These are phyloP conservation scores for Diaporthe ampelina DNA, from an alignment of 2,329 filamentous ascomycete species.

Conservation along the genomic window DNA sequence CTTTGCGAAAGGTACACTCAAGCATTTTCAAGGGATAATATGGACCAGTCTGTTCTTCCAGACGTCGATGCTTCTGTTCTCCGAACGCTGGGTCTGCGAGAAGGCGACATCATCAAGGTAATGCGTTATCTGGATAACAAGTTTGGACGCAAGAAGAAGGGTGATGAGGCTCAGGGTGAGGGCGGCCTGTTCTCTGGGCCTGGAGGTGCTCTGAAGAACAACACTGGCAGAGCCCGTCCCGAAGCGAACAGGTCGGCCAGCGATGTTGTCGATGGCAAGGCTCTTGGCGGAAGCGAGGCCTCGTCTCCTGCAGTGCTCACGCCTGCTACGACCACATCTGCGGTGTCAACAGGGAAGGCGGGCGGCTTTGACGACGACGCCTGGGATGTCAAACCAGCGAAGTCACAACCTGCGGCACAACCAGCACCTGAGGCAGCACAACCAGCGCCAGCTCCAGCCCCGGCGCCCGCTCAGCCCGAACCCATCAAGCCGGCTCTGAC, in stretches of 20 bases:
- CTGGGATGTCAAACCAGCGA: slow-evolving; percentile 93
- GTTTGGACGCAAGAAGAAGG: slow-evolving; percentile 76
- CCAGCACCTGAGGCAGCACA: slow-evolving; percentile 49
- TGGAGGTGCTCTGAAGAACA: slow-evolving; percentile 91
- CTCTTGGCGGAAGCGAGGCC: slow-evolving; percentile 73
- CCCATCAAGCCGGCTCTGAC: slow-evolving; percentile 68
- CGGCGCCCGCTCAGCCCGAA: slow-evolving; percentile 52
- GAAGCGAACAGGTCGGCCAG: slow-evolving; percentile 88
- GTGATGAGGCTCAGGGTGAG: slow-evolving; percentile 60
- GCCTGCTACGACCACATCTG: slow-evolving; percentile 43
- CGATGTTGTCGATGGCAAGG: slow-evolving; percentile 89
- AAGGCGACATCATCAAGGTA: slow-evolving; percentile 96
- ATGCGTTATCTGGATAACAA: slow-evolving; percentile 90
- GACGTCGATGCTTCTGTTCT: slow-evolving; percentile 89
- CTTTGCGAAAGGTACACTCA: slow-evolving; percentile 95
- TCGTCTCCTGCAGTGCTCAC: slow-evolving; percentile 49
- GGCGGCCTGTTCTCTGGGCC: slow-evolving; percentile 91
- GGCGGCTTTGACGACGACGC: slow-evolving; percentile 94
- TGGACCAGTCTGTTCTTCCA: slow-evolving; percentile 93
- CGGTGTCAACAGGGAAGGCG: slow-evolving; percentile 44
- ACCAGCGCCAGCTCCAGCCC: slow-evolving; percentile 54
- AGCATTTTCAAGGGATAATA: slow-evolving; percentile 90
- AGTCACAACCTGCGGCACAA: slow-evolving; percentile 57
- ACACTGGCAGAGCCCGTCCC: slow-evolving; percentile 92
- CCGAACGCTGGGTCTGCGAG: slow-evolving; percentile 90